These are phyloP conservation scores for Daldinia concentrica DNA, from an alignment of 495 filamentous ascomycete genomes.

Conservation along the genomic window DNA sequence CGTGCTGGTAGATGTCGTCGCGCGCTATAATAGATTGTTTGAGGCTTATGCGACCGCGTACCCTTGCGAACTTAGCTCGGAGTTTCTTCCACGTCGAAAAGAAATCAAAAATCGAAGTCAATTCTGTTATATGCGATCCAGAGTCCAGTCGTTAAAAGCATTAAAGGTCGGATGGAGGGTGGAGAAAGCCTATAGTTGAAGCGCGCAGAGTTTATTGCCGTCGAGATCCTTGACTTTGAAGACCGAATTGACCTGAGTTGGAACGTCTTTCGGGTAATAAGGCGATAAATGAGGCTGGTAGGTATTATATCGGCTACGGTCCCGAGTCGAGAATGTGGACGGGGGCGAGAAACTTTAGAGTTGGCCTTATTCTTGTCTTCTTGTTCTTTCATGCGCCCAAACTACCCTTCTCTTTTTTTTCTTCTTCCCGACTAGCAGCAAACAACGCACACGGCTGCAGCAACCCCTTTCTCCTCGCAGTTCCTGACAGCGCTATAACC, in stretches of 20 bases:
- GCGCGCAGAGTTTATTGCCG: conserved; percentile 26
- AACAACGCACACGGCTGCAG: conserved; percentile 7
- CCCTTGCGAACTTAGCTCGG: conserved; percentile 12
- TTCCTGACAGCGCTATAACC: conserved; percentile 40
- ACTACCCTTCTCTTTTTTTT: conserved; percentile 14
- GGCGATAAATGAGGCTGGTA: conserved; percentile 4
- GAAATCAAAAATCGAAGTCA: conserved; percentile 31
- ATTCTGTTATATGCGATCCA: conserved; percentile 29
- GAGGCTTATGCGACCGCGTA: conserved; percentile 32
- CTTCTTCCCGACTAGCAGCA: conserved; percentile 22
- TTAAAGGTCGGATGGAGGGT: conserved; percentile 36
- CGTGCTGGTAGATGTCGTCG: conserved; percentile 3
- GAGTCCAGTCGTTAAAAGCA: conserved; percentile 38
- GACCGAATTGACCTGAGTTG: conserved; percentile 5
- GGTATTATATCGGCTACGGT: conserved; percentile 26
- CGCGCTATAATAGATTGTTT: conserved; percentile 1
- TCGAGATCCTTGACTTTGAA: conserved; percentile 23
- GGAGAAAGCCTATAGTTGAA: conserved; percentile 40
- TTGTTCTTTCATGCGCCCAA: conserved; percentile 11
- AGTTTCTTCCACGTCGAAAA: conserved; percentile 8
- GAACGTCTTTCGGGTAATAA: conserved; percentile 16
- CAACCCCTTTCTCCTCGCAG: conserved; percentile 37
- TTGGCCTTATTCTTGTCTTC: conserved; percentile 10
- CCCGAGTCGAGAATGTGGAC: conserved; percentile 25
- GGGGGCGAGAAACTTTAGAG: conserved; percentile 9